These are phyloP conservation scores for Stephanodiscus minutulus DNA, from an alignment of 108 stramenopile species.

Conservation along the genomic window DNA sequence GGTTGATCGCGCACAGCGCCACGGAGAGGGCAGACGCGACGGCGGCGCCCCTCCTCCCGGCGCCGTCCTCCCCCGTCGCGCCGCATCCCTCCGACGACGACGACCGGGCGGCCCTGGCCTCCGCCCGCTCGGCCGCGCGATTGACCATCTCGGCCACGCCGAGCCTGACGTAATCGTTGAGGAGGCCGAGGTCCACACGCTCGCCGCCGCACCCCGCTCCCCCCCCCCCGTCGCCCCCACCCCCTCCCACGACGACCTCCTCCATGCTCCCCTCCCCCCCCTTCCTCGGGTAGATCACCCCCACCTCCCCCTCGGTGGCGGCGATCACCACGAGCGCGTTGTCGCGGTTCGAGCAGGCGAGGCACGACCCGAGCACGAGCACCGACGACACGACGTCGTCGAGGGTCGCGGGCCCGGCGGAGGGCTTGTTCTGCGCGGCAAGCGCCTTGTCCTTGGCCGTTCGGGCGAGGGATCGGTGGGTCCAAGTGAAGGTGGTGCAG, in stretches of 20 bases:
- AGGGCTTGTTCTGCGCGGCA: constrained; percentile 54
- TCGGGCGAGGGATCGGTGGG: constrained; percentile 59
- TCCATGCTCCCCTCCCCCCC: constrained; percentile 59
- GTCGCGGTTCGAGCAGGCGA: constrained; percentile 61
- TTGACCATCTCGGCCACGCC: constrained; percentile 76
- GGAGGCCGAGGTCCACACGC: constrained; percentile 56
- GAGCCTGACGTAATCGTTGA: constrained; percentile 57
- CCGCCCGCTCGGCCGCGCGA: constrained; percentile 42
- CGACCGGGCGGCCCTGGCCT: constrained; percentile 1
- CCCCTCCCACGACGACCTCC: constrained; percentile 43
- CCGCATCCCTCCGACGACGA: constrained; percentile 4
- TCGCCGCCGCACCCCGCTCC: not conserved
- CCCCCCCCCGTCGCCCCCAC: not conserved
- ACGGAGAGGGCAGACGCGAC: constrained; percentile 75
- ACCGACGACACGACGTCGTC: constrained; percentile 69
- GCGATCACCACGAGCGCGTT: constrained; percentile 72
- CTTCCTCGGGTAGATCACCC: constrained; percentile 76
- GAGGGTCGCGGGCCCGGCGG: constrained; percentile 71
- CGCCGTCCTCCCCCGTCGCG: not conserved
- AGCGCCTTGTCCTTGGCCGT: constrained; percentile 60
- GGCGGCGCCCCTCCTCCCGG: constrained; percentile 46
- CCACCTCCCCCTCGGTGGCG: constrained; percentile 66
- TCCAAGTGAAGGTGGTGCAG: constrained; percentile 78
- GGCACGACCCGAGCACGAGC: constrained; percentile 60
- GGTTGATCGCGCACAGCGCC: constrained; percentile 76